Evolutionary conservation across 192 early-diverging fungal genomes (phyloP).

Genomic region (Pilaira anomala): DNA sequence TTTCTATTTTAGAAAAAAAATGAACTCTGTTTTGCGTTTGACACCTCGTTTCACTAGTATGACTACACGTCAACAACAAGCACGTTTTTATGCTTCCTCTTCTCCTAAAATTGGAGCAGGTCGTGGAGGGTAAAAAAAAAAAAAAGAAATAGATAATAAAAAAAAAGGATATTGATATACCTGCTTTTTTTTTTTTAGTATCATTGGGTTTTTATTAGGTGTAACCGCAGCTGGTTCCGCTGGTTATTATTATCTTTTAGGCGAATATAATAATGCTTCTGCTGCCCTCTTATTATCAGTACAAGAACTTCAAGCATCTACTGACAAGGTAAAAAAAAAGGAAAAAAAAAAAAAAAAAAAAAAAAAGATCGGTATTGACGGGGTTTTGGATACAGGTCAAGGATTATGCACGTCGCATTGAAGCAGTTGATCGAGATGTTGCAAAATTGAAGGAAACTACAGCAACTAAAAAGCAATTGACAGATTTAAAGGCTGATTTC

Average conservation of each 20-base stretch:
- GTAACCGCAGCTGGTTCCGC: constrained; percentile 66
- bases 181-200: constrained; percentile 9
- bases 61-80: background rate
- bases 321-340: constrained; percentile 57
- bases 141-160: background rate
- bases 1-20: background rate
- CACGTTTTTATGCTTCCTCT: background rate
- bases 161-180: background rate
- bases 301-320: constrained; percentile 74
- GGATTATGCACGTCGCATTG: constrained; percentile 77
- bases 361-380: too few species aligned
- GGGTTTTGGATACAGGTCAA: constrained; percentile 41
- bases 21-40: background rate
- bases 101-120: background rate
- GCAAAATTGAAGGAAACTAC: constrained; percentile 48
- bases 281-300: constrained; percentile 67
- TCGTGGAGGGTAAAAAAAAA: background rate
- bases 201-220: constrained; percentile 78
- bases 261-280: constrained; percentile 81
- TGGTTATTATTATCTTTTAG: constrained; percentile 83
- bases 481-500: constrained; percentile 46
- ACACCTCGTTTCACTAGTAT: background rate
- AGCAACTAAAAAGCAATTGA: constrained; percentile 60
- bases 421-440: constrained; percentile 66
- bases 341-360: background rate